Conservation (phyloP, 352 stramenopile genomes). For the Globisporangium cederbergense region DNA sequence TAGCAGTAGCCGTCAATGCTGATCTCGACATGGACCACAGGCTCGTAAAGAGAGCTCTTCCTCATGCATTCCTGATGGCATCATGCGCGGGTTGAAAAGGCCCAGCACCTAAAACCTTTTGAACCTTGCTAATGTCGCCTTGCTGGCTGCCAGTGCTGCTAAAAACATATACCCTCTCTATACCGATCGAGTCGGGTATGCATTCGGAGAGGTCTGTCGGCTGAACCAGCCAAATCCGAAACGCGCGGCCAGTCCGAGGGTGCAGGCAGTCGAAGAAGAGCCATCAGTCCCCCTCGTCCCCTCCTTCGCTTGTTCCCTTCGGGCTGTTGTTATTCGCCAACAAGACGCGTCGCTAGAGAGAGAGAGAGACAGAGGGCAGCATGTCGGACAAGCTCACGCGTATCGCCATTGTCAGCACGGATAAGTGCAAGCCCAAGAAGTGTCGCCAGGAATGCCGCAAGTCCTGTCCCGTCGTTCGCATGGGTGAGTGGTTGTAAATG, state of each 20-base stretch:
- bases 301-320: not conserved
- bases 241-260: slow-evolving; percentile 17
- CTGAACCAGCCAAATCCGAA: slow-evolving; percentile 23
- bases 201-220: slow-evolving; percentile 3
- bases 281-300: not conserved
- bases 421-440: slow-evolving; percentile 99
- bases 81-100: not conserved
- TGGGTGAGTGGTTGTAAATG: slow-evolving; percentile 56
- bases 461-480: slow-evolving; percentile 97
- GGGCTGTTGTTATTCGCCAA: not conserved
- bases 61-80: not conserved
- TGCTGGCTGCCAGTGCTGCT: not conserved
- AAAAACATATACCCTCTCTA: not conserved
- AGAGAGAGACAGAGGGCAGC: not conserved
- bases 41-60: not conserved
- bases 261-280: slow-evolving; percentile 21
- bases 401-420: slow-evolving; percentile 97
- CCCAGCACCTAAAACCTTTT: no score
- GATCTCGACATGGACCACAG: not conserved
- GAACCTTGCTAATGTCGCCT: no score
- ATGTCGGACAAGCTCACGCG: slow-evolving; percentile 94
- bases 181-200: slow-evolving; percentile 8
- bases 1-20: not conserved
- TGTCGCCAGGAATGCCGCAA: slow-evolving; percentile 99
- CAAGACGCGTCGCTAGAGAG: slow-evolving; percentile 13